Evolutionary conservation across 176 grass and related monocot species (phyloP), one percentile per base, ranked within the genome.

Genomic region (Echinochloa phyllopogon): DNA sequence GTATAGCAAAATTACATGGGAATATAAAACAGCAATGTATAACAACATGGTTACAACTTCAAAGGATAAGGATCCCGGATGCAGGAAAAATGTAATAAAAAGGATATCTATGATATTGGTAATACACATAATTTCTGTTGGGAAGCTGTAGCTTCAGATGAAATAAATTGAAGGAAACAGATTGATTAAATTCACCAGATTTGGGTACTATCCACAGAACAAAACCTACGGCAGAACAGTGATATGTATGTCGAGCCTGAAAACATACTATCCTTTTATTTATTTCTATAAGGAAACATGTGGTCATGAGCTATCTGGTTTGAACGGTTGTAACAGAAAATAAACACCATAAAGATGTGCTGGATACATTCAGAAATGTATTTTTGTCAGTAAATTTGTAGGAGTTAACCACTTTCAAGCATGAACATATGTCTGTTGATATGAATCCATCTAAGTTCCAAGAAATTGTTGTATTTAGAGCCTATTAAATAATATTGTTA

Each of bases 111-210:
- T 10, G 68, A 55, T 68, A 66, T 67, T 39, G 12, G 12, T 39
- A 53, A 53, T 27, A 47, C 45, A 66, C 3, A 48, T 21, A 44
- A 10, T 78, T 37, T 45, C 8, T 9, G 6, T 65, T 9, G 4
- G 23, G 29, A 79, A 51, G 25, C 10, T 80, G 63, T 40, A 51
- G 40, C 13, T 80, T 80, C 12, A 80, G 47, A 68, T 68, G 18
- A 52, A 80, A 80, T 51, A 80, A 67, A 67, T 53, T 52, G 47
- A 74, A 74, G 61, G 61, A 80, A 37, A 51, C 15, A 5, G 11
- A 80, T 52, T 66, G 61, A 67, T n/a, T 51, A 66, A 38, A 51
- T 79, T 63, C 60, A 74, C 25, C 25, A 74, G 0, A 74, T 36
- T 74, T 52, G 17, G 48, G 49, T 74, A 74, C 18, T 53, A 74